Base-by-base conservation (phyloP, 2,329 filamentous ascomycete species). In the Thermothelomyces thermophilus region DNA sequence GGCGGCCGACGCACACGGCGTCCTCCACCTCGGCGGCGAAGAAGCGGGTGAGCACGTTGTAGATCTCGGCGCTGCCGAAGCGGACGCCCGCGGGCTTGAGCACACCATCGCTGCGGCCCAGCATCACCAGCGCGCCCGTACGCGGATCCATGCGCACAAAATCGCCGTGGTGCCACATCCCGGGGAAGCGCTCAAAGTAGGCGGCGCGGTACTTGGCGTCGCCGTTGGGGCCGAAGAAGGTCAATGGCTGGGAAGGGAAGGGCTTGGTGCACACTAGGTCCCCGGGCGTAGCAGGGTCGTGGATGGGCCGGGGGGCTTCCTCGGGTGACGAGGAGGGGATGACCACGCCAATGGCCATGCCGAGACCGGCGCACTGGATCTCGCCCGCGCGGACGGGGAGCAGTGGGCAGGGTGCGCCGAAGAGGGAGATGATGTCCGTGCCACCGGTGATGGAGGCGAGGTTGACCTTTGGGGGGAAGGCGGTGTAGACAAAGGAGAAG, bases 341-440 rank as follows among this genome's bases (percentile, higher is more conserved):
- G 47, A 80, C 76, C 3, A 80, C 77, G 22, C 66, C 69, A 51
- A 90, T 80, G n/a, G 84, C 83, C 86, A 91, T 90, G 17, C 86
- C 87, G 3, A 91, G 77, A 5, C 84, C 86, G 9, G 82, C 80
- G 53, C 84, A 87, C 66, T 91, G 87, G 41, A 90, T 87, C 63
- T 90, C 83, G 20, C 87, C 87, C 1, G 73, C 73, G 56, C 81
- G 73, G 17, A 91, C 86, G 1, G 87, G 86, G 1, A 87, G 73
- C 3, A 90, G 73, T 0, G 86, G 85, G 48, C 85, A 91, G 0
- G 90, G 87, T 0, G 88, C 84, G 37, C 90, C 91, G 62, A 97
- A 98, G 30, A 97, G 80, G 1, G 90, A 95, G 57, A 97, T 88
- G 60, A 97, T 97, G 65, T 98, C 93, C 3, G 91, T 97, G 43